Percentiles rank a stretch among this genome's conserved stretches.
phyloP scores from a whole-genome alignment of 176 grass and related monocot genomes.

The Oryza glaberrima region DNA sequence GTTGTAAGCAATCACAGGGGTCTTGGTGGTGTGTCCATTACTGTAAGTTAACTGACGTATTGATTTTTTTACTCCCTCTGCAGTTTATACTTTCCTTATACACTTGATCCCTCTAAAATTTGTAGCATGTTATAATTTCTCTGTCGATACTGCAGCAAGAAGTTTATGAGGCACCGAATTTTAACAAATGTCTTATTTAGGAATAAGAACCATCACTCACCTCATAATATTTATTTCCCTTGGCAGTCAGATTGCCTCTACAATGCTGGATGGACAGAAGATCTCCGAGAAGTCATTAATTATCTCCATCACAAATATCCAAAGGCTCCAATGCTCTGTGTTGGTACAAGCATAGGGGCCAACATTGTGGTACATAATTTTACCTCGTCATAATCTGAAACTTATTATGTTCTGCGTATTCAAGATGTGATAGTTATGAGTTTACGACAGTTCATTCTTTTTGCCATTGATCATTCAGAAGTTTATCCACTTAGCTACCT shows the following conservation, averaged over 20 bases:
- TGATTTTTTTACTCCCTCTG: conserved; percentile 38
- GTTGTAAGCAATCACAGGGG: conserved; percentile 96
- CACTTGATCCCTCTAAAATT: conserved; percentile 3
- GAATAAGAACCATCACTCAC: conserved; percentile 31
- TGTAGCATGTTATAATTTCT: neutral
- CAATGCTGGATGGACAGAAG: conserved; percentile 95
- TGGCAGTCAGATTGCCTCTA: conserved; percentile 93
- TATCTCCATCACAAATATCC: conserved; percentile 78
- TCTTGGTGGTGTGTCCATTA: conserved; percentile 89
- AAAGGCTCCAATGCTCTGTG: conserved; percentile 76
- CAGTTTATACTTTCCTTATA: conserved; percentile 28
- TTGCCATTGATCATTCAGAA: neutral
- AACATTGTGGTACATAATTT: conserved; percentile 81
- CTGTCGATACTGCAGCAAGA: conserved; percentile 14
- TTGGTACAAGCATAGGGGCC: conserved; percentile 98
- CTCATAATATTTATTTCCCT: conserved; percentile 31
- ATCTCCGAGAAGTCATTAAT: conserved; percentile 79
- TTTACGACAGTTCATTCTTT: neutral
- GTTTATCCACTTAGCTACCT: conserved; percentile 19
- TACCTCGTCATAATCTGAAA: conserved; percentile 1
- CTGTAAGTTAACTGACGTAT: conserved; percentile 66
- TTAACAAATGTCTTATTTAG: conserved; percentile 19
- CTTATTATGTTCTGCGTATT: neutral
- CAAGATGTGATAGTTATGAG: neutral
- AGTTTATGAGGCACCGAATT: conserved; percentile 30